phyloP scores from a whole-genome alignment of 1,139 yeast species.

The Saccharomyces hybrid region DNA sequence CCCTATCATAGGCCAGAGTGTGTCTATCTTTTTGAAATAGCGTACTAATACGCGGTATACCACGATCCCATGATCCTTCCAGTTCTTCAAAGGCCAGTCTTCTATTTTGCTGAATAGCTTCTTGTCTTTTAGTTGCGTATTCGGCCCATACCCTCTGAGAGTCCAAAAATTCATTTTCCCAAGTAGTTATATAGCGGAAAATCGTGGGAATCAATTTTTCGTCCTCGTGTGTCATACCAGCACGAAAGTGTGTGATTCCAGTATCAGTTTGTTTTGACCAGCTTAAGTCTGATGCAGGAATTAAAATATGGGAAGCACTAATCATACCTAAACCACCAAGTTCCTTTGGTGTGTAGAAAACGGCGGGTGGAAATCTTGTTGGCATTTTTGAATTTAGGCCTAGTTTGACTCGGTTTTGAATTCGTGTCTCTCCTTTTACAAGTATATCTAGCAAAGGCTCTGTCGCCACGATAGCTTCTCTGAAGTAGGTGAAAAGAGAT shows the following conservation, averaged over 20 bases:
- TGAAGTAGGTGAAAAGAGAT: constrained; percentile 76
- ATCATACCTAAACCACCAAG: constrained; percentile 97
- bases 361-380: constrained; percentile 96
- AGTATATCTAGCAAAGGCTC: constrained; percentile 69
- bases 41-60: constrained; percentile 92
- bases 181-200: constrained; percentile 83
- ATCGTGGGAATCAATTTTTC: constrained; percentile 86
- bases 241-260: constrained; percentile 88
- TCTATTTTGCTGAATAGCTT: constrained; percentile 79
- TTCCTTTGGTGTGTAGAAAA: constrained; percentile 94
- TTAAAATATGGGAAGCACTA: constrained; percentile 93
- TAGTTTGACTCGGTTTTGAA: constrained; percentile 89
- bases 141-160: constrained; percentile 98
- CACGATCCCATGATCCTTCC: constrained; percentile 94
- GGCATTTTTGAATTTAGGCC: constrained; percentile 99
- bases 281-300: constrained; percentile 84
- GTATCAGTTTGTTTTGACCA: constrained; percentile 94
- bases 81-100: constrained; percentile 87
- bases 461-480: constrained; percentile 90
- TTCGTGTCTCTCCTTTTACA: constrained; percentile 87
- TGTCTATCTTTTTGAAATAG: constrained; percentile 93
- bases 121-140: constrained; percentile 82
- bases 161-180: constrained; percentile 95
- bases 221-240: constrained; percentile 81
- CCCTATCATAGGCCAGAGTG: constrained; percentile 90